Base-by-base conservation (phyloP, 2,329 filamentous ascomycete genomes). In the Exutisphaerella laricina region DNA sequence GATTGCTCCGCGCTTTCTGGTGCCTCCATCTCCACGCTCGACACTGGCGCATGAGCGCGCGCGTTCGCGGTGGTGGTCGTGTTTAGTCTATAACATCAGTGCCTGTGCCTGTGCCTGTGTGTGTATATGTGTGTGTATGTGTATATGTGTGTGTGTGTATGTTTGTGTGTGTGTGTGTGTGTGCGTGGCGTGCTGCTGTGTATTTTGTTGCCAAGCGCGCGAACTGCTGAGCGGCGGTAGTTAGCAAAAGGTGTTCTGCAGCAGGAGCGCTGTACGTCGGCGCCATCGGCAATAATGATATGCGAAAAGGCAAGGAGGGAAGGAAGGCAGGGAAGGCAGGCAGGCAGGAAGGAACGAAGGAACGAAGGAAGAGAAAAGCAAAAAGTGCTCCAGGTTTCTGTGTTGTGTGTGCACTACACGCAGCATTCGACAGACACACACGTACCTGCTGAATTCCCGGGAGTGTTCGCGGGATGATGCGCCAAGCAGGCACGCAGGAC, bases 11-110 rank as follows among this genome's bases (percentile, higher is more conserved):
- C 41, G 25, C 46, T 32, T 7, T 49, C 48, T 30, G 45, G 16
- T 33, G 45, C 48, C 12, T 57, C 54, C 52, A 51, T 49, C 39
- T 48, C 41, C 49, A 51, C 43, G 26, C 34, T 42, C 40, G 36
- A 38, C 28, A 32, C 30, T 17, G 35, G 21, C 18, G 41, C 38
- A 32, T 40, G 17, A 35, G 33, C 13, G 9, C 30, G 20, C 16
- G 16, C 9, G 7, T 10, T 8, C 9, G 12, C 6, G 17, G 14
- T 9, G 3, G 14, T 33, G 14, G 30, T 8, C 14, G 16, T 33
- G 12, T 6, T 8, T 10, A 18, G 13, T 8, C 1, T 18, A 9
- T 9, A 9, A 17, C 30, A 32, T 17, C 14, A 17, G 14, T 32
- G 30, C 12, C 14, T 18, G 17, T n/a, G 4, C 4, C 12, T 14